Base-by-base conservation (phyloP, 2,329 filamentous ascomycete genomes). In the Thelonectria olida region DNA sequence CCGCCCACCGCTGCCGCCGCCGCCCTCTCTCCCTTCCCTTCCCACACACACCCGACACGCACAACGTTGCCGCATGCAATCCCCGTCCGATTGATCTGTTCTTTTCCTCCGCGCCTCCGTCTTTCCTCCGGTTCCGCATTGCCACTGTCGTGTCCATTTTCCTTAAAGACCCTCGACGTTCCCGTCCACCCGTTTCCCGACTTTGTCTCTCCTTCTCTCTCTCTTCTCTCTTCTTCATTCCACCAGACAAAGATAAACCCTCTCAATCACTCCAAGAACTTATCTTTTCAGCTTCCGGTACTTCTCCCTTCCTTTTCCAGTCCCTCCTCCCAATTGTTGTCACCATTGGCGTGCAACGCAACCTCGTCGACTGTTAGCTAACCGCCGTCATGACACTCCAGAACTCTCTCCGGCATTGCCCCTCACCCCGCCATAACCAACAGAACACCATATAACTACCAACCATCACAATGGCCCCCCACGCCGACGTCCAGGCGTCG, bases 381-480 rank as follows among this genome's bases (percentile, higher is more conserved):
- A 55, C 52, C 22, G 42, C 42, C 20, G 42, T 45, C 42, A 22
- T 28, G 20, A 39, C 36, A 27, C 3, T 25, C 7, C 52, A 55
- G 42, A 41, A n/a, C n/a, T n/a, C 42, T 23, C 13, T 48, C 44
- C 13, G 10, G 42, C 50, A 17, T 38, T 55, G 41, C 41, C 55
- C 47, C 45, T 47, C 55, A 55, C 54, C 49, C 25, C 50, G 27
- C 44, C 20, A 52, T 20, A 27, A 50, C 20, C 39, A 42, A 39
- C 45, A 45, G 34, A 22, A 25, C 20, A 44, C 49, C 23, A 38
- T 28, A 17, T 39, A 22, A 34, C 9, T 22, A 42, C 17, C 36
- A 48, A 57, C 54, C 55, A 34, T 64, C 69, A 77, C 59, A 69
- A 89, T 89, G 87, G 84, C 87, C 69, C 85, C 86, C 67, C 85